Evolutionary conservation across 208 protist species (phyloP).

Genomic region (Entamoeba moshkovskii): DNA sequence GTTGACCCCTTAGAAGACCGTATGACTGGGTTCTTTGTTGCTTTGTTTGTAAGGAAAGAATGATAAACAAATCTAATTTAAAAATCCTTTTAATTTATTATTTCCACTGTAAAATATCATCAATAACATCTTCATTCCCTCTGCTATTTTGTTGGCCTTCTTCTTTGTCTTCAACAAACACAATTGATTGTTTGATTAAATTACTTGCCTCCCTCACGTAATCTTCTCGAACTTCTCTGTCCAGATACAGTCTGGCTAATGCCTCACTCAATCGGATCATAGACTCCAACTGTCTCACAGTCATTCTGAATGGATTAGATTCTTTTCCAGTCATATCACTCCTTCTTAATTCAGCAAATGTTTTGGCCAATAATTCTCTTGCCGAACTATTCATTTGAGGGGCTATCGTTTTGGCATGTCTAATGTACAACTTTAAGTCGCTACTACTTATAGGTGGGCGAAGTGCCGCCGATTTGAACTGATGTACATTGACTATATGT

Average conservation of each 20-base stretch:
- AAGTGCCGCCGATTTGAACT: background rate
- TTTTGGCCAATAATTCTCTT: slow-evolving; percentile 56
- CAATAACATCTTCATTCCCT: background rate
- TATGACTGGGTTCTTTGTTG: slow-evolving; percentile 22
- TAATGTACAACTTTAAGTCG: slow-evolving; percentile 63
- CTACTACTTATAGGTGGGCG: slow-evolving; percentile 31
- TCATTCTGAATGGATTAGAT: slow-evolving; percentile 72
- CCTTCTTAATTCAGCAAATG: slow-evolving; percentile 73
- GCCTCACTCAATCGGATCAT: slow-evolving; percentile 89
- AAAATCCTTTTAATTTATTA: background rate
- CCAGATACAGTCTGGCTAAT: slow-evolving; percentile 74
- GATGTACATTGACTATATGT: slow-evolving; percentile 72
- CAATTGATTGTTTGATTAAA: background rate
- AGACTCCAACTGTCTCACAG: slow-evolving; percentile 94
- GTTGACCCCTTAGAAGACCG: background rate
- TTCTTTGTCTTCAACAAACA: background rate
- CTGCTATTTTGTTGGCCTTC: background rate
- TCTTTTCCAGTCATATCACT: slow-evolving; percentile 48
- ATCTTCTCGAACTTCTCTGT: slow-evolving; percentile 48
- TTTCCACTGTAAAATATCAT: background rate
- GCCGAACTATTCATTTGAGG: slow-evolving; percentile 57
- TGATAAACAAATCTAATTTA: no score
- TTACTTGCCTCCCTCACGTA: background rate
- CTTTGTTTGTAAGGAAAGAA: background rate
- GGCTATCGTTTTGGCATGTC: slow-evolving; percentile 33